These are phyloP conservation scores for Anastatica hierochuntica DNA, from an alignment of 345 rosid species.

Conservation along the genomic window DNA sequence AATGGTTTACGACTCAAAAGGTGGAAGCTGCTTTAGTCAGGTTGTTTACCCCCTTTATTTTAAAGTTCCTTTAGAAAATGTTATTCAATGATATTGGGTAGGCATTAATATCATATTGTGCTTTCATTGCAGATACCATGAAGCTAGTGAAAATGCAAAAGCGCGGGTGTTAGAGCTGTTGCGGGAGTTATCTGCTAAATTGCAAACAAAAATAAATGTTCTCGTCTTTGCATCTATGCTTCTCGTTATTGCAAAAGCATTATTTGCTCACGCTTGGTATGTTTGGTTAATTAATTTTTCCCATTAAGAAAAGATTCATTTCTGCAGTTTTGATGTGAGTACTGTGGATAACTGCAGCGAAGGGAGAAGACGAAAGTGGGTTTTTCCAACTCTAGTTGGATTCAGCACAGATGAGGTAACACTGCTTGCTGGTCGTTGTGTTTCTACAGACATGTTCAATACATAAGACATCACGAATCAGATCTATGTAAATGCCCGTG, in stretches of 20 bases:
- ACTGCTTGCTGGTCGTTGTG: too few relatives aligned
- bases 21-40: conserved; percentile 78
- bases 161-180: conserved; percentile 68
- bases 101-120: neutral
- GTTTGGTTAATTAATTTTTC: conserved; percentile 4
- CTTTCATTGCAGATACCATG: conserved; percentile 59
- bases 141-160: conserved; percentile 66
- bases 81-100: too few relatives aligned
- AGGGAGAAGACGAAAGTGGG: conserved; percentile 94
- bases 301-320: neutral
- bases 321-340: conserved; percentile 13
- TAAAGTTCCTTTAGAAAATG: neutral
- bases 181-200: conserved; percentile 68
- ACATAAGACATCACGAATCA: too few relatives aligned
- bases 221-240: conserved; percentile 82
- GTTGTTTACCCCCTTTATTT: conserved; percentile 24
- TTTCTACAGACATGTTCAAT: too few relatives aligned
- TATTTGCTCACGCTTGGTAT: conserved; percentile 85
- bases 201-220: conserved; percentile 70
- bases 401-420: conserved; percentile 53
- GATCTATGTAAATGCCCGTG: too few relatives aligned
- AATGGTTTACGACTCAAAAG: conserved; percentile 80
- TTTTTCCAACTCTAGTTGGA: conserved; percentile 61
- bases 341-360: conserved; percentile 48
- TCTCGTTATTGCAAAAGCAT: conserved; percentile 84